Percentiles rank a stretch among this genome's conserved stretches.
These are phyloP conservation scores for Tetrahymena thermophila DNA, from an alignment of 73 alveolate genomes.

Conservation along the genomic window DNA sequence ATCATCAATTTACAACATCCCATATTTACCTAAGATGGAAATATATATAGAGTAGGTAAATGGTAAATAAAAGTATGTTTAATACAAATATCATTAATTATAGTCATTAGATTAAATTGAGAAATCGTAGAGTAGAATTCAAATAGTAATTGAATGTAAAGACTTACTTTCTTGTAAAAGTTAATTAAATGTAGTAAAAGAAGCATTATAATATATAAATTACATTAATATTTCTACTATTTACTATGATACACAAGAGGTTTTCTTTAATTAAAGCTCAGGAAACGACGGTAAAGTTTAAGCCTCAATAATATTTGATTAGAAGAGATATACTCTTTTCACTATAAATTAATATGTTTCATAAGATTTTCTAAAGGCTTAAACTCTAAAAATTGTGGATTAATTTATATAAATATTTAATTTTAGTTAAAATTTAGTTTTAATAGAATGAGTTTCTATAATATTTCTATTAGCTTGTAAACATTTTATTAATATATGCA, in stretches of 20 bases:
- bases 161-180: background rate
- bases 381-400: background rate
- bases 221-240: background rate
- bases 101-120: background rate
- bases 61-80: background rate
- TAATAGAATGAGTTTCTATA: background rate
- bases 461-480: no score
- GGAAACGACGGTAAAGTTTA: background rate
- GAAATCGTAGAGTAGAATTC: background rate
- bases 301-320: background rate
- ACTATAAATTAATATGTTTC: background rate
- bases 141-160: background rate
- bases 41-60: background rate
- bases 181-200: background rate
- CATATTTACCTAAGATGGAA: background rate
- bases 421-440: background rate
- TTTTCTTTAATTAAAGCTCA: background rate
- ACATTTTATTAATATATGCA: no score
- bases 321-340: background rate
- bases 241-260: background rate
- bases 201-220: background rate
- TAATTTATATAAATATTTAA: background rate
- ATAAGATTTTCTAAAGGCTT: background rate
- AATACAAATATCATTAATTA: background rate
- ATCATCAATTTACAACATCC: background rate